Base-by-base conservation (phyloP, 768 basidiomycete genomes). In the Clavulina sp. region DNA sequence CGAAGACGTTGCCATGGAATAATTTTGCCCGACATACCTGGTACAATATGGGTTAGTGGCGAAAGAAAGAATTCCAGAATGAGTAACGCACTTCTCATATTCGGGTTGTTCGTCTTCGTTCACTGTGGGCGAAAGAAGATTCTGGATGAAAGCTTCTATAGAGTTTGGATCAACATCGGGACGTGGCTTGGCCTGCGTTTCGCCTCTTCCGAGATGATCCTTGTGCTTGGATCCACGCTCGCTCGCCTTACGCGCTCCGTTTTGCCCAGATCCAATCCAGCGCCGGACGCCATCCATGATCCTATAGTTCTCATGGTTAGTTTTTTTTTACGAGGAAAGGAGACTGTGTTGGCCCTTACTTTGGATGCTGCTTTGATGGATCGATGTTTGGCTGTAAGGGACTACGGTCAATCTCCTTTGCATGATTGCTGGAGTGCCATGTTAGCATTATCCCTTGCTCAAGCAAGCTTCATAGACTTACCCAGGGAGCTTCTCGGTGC, bases 401-500 rank as follows among this genome's bases (percentile, higher is more conserved):
- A 59, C 84, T 88, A 44, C 77, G 70, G 41, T 79, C 74, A 50
- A 78, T 67, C 57, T 78, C 78, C 56, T 71, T 74, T 5, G 76
- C 72, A 0, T 78, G 80, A 65, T 84, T 87, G 40, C 83, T 86
- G 57, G n/a, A 40, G 31, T 13, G 51, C 41, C 30, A 19, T 2
- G 41, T 38, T 16, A 21, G 21, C 16, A 29, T 19, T 28, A 46
- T 16, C 30, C n/a, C n/a, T n/a, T n/a, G n/a, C n/a, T n/a, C n/a
- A n/a, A n/a, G n/a, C n/a, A 23, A 50, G 13, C 33, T 51, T 18
- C 4, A 18, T 31, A 55, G 30, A 51, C 80, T 49, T 57, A 83
- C 86, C 83, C 84, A 29, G 84, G 83, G 2, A 87, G 69, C 61
- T 84, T 86, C 47, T 83, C 64, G 3, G 85, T 88, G 57, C 81